These are phyloP conservation scores for Protea cynaroides DNA, from an alignment of 164 flowering plant genomes.

Conservation along the genomic window DNA sequence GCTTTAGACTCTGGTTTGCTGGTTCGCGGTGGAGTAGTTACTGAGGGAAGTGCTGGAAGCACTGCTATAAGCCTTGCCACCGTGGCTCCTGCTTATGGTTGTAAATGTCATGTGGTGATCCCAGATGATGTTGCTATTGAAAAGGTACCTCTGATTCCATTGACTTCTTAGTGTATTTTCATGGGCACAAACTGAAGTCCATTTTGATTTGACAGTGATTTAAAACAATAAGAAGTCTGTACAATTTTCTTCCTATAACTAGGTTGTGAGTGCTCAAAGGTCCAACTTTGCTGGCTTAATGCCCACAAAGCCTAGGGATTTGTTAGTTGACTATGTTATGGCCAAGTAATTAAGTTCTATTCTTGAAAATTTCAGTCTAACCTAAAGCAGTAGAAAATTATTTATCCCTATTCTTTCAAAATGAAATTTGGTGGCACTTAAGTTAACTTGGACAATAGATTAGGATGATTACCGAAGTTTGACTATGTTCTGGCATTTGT, in stretches of 20 bases:
- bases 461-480: too few species aligned
- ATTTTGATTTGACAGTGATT: neutral
- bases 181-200: neutral
- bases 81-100: slow-evolving; percentile 96
- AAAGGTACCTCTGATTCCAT: slow-evolving; percentile 44
- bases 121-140: slow-evolving; percentile 99
- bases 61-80: slow-evolving; percentile 99
- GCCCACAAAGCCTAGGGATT: too few species aligned
- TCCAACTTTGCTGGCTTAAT: too few species aligned
- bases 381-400: too few species aligned
- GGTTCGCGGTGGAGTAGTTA: slow-evolving; percentile 71
- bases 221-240: neutral
- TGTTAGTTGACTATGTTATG: too few species aligned
- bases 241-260: neutral
- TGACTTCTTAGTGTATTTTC: neutral
- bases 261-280: neutral
- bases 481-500: too few species aligned
- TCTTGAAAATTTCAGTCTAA: too few species aligned
- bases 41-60: slow-evolving; percentile 97
- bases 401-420: too few species aligned
- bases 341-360: too few species aligned
- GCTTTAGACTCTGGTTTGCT: slow-evolving; percentile 77
- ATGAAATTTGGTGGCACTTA: too few species aligned
- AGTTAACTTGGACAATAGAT: too few species aligned
- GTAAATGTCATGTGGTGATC: slow-evolving; percentile 96